Evolutionary conservation across 805 yeast genomes (phyloP).

Genomic region (Hanseniaspora pseudoguilliermondii): DNA sequence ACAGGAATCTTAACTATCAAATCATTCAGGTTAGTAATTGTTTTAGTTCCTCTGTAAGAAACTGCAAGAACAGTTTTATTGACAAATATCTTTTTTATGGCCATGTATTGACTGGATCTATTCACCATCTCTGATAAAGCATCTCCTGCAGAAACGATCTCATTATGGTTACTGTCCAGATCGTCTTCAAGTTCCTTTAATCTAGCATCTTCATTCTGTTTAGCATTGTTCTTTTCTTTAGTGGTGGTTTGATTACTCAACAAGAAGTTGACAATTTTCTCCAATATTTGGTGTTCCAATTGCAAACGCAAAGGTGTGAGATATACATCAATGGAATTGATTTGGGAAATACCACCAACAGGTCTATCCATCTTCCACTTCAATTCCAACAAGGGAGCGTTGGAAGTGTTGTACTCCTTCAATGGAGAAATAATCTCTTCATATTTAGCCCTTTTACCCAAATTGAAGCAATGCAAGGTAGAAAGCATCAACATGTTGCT

Average conservation of each 20-base stretch:
- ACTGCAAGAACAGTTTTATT: constrained; percentile 39
- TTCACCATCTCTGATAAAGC: constrained; percentile 51
- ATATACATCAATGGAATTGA: constrained; percentile 37
- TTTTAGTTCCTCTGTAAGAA: constrained; percentile 56
- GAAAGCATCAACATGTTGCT: constrained; percentile 35
- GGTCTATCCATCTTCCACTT: constrained; percentile 47
- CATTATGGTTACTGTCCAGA: neutral
- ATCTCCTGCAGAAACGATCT: constrained; percentile 12
- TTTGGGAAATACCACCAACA: constrained; percentile 51
- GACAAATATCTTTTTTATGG: constrained; percentile 45
- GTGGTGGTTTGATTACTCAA: constrained; percentile 22
- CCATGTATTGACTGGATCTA: constrained; percentile 57
- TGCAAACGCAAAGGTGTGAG: constrained; percentile 45
- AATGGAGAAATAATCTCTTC: constrained; percentile 42
- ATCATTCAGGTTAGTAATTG: constrained; percentile 46
- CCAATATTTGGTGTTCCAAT: constrained; percentile 44
- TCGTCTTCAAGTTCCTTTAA: neutral
- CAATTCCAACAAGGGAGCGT: constrained; percentile 29
- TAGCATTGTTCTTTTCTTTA: neutral
- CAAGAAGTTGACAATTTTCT: constrained; percentile 34
- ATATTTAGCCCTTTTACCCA: constrained; percentile 35
- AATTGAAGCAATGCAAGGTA: constrained; percentile 41
- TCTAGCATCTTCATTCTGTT: neutral
- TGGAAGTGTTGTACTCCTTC: constrained; percentile 9
- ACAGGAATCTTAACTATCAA: constrained; percentile 41